Base-by-base conservation (phyloP, 2,329 filamentous ascomycete species). In the Calonectria pseudoturangicola region DNA sequence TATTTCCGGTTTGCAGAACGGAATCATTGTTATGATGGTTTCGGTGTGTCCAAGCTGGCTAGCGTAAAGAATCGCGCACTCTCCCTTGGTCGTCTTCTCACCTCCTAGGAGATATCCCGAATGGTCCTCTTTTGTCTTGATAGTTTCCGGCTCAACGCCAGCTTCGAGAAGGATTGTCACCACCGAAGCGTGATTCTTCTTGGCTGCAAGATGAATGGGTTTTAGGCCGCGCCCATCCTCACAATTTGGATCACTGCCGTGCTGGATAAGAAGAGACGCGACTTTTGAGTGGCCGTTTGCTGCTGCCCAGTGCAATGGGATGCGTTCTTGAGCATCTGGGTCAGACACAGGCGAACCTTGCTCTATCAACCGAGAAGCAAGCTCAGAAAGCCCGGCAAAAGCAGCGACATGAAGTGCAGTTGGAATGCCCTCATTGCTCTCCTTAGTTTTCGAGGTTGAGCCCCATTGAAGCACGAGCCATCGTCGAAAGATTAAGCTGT, bases 231-330 rank as follows among this genome's bases (percentile, higher is more conserved):
- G n/a, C 12, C 28, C 60, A 13, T 77, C 77, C 18, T 25, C 63
- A 3, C 70, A 28, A 51, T 79, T 45, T 0, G 71, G 66, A n/a
- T 76, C 45, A 16, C 71, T 56, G 10, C 74, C 72, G 18, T 71
- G 2, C 8, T 70, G 30, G 2, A 79, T 36, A 6, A 79, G 73
- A 3, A 79, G 36, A 0, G 67, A 50, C 3, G 27, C 72, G 1
- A 74, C 33, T 25, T 74, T 72, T 16, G n/a, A 45, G 21, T 79
- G 77, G 0, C 77, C 77, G 39, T 79, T 79, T 4, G 7, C 4
- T 13, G 77, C 74, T 1, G 77, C 77, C 77, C 77, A 79, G 10
- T 79, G 77, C 1, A 79, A 43, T 1, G 77, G 74, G 3, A 60
- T 64, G 2, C 77, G 72, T 21, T 72, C 65, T 47, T 74, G 77